phyloP scores from a whole-genome alignment of 1,284 basidiomycete species.

The Vanrija humicola region DNA sequence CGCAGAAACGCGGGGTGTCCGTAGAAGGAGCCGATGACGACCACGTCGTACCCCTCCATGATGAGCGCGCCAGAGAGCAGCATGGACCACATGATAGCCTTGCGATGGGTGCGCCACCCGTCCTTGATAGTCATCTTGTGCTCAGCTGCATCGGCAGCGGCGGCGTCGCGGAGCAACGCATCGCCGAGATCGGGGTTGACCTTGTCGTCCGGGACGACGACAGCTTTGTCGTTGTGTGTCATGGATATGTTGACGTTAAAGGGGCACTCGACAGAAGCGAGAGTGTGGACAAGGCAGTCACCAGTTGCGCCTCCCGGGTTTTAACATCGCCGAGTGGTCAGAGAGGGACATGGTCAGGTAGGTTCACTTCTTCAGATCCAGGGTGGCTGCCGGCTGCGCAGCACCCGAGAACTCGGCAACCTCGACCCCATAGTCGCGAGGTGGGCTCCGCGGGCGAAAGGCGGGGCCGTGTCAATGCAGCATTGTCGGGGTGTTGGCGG shows the following conservation, averaged over 20 bases:
- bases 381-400: too few relatives aligned
- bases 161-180: conserved; percentile 44
- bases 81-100: conserved; percentile 51
- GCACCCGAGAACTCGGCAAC: conserved; percentile 1
- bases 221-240: background rate
- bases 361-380: too few relatives aligned
- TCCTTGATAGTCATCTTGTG: conserved; percentile 45
- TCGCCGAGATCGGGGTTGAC: conserved; percentile 24
- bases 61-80: conserved; percentile 36
- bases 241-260: background rate
- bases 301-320: too few relatives aligned
- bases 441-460: too few relatives aligned
- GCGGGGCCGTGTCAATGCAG: too few relatives aligned
- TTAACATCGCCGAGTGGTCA: too few relatives aligned
- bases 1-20: conserved; percentile 42
- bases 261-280: background rate
- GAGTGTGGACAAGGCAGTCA: background rate
- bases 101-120: conserved; percentile 49
- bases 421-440: background rate
- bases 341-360: too few relatives aligned
- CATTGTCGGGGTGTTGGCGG: too few relatives aligned
- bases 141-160: conserved; percentile 45
- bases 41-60: conserved; percentile 34
- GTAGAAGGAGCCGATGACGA: conserved; percentile 47
- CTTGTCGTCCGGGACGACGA: background rate